phyloP scores from a whole-genome alignment of 2,329 filamentous ascomycete species.

The Sclerotinia sclerotiorum region DNA sequence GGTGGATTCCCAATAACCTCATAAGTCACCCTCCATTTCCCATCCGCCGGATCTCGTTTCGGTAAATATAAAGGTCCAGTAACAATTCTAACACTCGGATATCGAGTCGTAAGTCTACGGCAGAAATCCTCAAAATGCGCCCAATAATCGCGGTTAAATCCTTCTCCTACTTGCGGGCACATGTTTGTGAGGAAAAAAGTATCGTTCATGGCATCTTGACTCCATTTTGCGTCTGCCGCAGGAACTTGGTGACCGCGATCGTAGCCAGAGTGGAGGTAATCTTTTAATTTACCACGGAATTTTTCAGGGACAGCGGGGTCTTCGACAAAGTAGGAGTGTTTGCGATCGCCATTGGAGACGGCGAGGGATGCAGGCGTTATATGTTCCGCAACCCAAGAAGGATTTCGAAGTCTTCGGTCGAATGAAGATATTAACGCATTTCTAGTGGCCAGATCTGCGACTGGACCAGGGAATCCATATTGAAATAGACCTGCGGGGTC shows the following conservation, averaged over 20 bases:
- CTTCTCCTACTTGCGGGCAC: constrained; percentile 97
- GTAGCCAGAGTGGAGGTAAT: constrained; percentile 94
- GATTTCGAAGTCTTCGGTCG: constrained; percentile 88
- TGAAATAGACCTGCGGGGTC: constrained; percentile 76
- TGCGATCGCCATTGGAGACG: constrained; percentile 74
- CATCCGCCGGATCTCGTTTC: constrained; percentile 74
- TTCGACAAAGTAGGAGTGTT: constrained; percentile 79
- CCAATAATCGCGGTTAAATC: constrained; percentile 99
- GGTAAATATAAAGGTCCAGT: constrained; percentile 94
- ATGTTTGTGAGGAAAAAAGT: constrained; percentile 95
- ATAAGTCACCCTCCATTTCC: constrained; percentile 94
- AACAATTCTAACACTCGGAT: constrained; percentile 86
- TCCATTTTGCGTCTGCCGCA: constrained; percentile 95
- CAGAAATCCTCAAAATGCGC: constrained; percentile 98
- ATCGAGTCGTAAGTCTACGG: constrained; percentile 73
- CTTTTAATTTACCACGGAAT: constrained; percentile 86
- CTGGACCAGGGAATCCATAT: constrained; percentile 89
- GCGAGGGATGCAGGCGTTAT: constrained; percentile 86
- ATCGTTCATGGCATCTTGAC: constrained; percentile 88
- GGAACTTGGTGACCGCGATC: constrained; percentile 97
- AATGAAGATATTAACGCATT: constrained; percentile 80
- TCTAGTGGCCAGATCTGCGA: constrained; percentile 77
- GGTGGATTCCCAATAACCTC: constrained; percentile 94
- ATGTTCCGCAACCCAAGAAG: constrained; percentile 93
- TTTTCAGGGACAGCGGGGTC: constrained; percentile 75